These are phyloP conservation scores for Aspergillus niger DNA, from an alignment of 2,329 filamentous ascomycete genomes.

Conservation along the genomic window DNA sequence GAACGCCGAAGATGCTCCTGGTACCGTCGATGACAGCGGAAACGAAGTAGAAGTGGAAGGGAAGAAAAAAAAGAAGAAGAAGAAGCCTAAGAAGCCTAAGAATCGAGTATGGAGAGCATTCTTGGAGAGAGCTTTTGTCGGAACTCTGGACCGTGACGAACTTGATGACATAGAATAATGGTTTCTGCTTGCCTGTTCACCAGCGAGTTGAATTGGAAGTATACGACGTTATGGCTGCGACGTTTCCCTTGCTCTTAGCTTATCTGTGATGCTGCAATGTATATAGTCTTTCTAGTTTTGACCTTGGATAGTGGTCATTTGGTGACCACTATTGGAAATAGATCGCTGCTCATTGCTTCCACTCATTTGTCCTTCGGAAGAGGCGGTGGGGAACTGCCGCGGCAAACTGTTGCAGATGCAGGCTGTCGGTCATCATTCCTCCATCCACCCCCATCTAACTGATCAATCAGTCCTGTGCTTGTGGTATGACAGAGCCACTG, in stretches of 20 bases:
- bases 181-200: neutral
- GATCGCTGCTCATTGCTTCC: neutral
- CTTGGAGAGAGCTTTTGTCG: slow-evolving; percentile 75
- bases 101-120: slow-evolving; percentile 79
- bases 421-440: neutral
- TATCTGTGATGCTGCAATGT: neutral
- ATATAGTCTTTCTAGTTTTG: neutral
- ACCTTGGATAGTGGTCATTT: neutral
- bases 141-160: slow-evolving; percentile 67
- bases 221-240: slow-evolving; percentile 7
- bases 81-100: slow-evolving; percentile 33
- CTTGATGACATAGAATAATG: slow-evolving; percentile 47
- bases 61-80: slow-evolving; percentile 44
- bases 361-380: neutral
- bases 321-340: neutral
- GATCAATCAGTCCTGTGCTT: neutral
- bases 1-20: slow-evolving; percentile 11
- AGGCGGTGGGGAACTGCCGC: slow-evolving; percentile 3
- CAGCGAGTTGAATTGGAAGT: neutral
- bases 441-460: neutral
- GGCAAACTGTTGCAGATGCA: neutral
- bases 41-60: slow-evolving; percentile 19
- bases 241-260: neutral
- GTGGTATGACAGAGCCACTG: neutral
- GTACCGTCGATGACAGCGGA: neutral